Evolutionary conservation across 306 rosid genomes (phyloP).

Genomic region (Rosa chinensis): DNA sequence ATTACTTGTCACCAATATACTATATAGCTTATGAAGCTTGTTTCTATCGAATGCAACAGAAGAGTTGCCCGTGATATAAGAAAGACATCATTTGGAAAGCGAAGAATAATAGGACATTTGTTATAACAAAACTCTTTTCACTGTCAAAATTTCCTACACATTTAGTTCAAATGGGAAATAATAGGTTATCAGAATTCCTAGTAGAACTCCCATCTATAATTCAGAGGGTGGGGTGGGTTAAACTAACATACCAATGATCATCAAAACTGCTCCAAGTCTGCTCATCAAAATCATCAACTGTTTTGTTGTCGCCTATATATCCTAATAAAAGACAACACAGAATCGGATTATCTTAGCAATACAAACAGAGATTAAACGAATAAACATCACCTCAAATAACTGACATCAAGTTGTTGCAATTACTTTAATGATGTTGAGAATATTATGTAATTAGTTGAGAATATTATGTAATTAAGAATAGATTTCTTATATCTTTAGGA

Average conservation of each 20-base stretch:
- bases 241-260: neutral
- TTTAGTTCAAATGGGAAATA: constrained; percentile 1
- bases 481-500: no score
- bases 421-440: constrained; percentile 13
- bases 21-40: neutral
- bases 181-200: no score
- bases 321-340: constrained; percentile 45
- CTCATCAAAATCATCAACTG: constrained; percentile 45
- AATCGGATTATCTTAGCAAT: constrained; percentile 4
- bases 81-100: neutral
- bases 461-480: no score
- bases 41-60: no score
- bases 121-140: no score
- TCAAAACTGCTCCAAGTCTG: neutral
- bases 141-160: no score
- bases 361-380: neutral
- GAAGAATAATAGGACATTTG: neutral
- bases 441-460: no score
- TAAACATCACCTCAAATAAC: constrained; percentile 2
- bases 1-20: neutral
- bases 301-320: constrained; percentile 55
- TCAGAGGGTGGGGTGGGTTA: neutral
- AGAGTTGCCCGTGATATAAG: no score
- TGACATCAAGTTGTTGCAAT: constrained; percentile 5
- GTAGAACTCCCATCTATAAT: neutral